Evolutionary conservation across 1,284 basidiomycete species (phyloP).

Genomic region (Cryptococcus sp.): DNA sequence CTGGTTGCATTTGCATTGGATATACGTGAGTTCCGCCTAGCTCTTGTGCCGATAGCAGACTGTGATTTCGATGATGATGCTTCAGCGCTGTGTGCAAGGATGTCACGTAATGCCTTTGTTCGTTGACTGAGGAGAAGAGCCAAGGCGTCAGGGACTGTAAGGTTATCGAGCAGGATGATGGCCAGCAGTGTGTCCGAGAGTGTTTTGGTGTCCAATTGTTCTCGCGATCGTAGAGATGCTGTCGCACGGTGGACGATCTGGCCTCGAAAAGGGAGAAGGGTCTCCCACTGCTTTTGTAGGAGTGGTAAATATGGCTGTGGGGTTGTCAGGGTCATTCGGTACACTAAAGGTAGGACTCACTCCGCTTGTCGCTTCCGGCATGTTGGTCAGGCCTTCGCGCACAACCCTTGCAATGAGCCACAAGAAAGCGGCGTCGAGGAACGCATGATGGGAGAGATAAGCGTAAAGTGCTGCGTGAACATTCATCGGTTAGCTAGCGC

Average conservation of each 20-base stretch:
- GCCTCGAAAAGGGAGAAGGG: slow-evolving; percentile 73
- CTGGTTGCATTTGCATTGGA: slow-evolving; percentile 19
- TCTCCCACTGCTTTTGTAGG: slow-evolving; percentile 85
- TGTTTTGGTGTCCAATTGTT: slow-evolving; percentile 30
- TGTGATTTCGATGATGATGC: neutral
- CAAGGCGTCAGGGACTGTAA: slow-evolving; percentile 71
- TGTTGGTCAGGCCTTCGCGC: slow-evolving; percentile 42
- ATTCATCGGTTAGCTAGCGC: neutral
- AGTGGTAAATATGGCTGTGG: slow-evolving; percentile 61
- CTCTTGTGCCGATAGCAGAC: neutral
- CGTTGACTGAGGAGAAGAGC: slow-evolving; percentile 71
- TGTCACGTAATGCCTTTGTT: slow-evolving; percentile 62
- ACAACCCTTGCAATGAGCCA: slow-evolving; percentile 83
- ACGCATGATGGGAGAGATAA: slow-evolving; percentile 73
- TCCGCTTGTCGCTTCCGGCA: slow-evolving; percentile 35
- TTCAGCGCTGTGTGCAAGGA: slow-evolving; percentile 28
- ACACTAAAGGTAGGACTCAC: slow-evolving; percentile 23
- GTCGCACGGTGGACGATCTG: slow-evolving; percentile 83
- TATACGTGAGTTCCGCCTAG: slow-evolving; percentile 24
- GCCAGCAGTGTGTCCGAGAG: slow-evolving; percentile 73
- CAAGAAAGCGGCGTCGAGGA: slow-evolving; percentile 78
- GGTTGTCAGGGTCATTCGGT: neutral
- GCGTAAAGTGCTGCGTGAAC: slow-evolving; percentile 64
- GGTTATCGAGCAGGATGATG: slow-evolving; percentile 78
- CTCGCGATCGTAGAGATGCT: slow-evolving; percentile 64